Base-by-base conservation (phyloP, 1,139 yeast genomes). In the Lodderomyces beijingensis region DNA sequence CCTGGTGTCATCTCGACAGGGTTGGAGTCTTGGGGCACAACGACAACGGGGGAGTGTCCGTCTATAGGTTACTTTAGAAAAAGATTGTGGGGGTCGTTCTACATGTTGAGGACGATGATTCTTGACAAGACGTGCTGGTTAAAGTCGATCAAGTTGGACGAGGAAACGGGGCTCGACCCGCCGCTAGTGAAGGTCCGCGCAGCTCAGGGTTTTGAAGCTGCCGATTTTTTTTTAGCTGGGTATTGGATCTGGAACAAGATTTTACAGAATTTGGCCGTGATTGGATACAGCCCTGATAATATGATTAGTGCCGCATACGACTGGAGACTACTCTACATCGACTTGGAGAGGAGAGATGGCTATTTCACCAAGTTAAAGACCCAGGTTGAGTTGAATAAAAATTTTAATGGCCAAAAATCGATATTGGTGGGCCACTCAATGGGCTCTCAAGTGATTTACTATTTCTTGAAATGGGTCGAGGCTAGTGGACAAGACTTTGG, bases 171-270 rank as follows among this genome's bases (percentile, higher is more conserved):
- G 0, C 62, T 91, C 27, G 98, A 91, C 53, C 98, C 98, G 0
- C 82, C 84, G 0, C 74, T 82, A 33, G 73, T 85, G 47, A 82
- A 71, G 44, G 54, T 91, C 23, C 65, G 98, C 38, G 95, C 98
- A 0, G 93, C 96, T 0, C 95, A 86, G 53, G 98, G 98, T 0
- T 86, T 91, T 58, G 97, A 91, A 47, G 94, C 97, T 1, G 93
- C 96, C 0, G 98, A 91, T 59, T 91, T 88, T 58, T 91, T 91
- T 52, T 79, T 91, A 57, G 87, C 97, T 4, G 98, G 98, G 0
- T 91, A 91, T 58, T 91, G 98, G 98, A 86, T 91, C 47, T 91
- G 98, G 98, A 87, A 87, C 55, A 91, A 93, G 54, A 77, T 91
- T 35, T 65, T 91, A 12, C 96, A 91, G 54, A 93, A 93, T 49